Evolutionary conservation across 176 grass and related monocot genomes (phyloP).

Genomic region (Metroxylon sagu): DNA sequence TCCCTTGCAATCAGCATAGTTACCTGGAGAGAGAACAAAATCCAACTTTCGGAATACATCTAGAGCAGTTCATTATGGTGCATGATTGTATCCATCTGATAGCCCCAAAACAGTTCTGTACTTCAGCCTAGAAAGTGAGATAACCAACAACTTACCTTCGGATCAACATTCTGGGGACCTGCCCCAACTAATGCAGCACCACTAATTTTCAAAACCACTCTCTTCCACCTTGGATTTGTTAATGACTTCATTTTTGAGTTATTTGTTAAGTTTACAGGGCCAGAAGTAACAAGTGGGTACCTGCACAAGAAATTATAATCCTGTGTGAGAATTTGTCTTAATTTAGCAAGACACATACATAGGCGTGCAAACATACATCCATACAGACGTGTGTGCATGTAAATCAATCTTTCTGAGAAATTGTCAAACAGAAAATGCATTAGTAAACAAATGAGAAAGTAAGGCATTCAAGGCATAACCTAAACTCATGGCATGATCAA

Average conservation of each 20-base stretch:
- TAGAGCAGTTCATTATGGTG: too few relatives aligned
- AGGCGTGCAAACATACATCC: too few relatives aligned
- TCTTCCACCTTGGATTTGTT: conserved; percentile 71
- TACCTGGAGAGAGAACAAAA: conserved; percentile 33
- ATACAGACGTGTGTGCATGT: too few relatives aligned
- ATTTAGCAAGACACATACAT: too few relatives aligned
- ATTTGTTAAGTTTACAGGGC: conserved; percentile 15
- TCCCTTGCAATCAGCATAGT: conserved; percentile 91
- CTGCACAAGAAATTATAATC: conserved; percentile 23
- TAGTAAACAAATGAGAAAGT: too few relatives aligned
- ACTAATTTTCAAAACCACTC: conserved; percentile 83
- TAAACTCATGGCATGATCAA: too few relatives aligned
- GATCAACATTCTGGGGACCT: conserved; percentile 67
- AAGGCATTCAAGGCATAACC: too few relatives aligned
- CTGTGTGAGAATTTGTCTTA: background rate
- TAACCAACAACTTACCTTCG: conserved; percentile 44
- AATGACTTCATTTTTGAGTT: conserved; percentile 26
- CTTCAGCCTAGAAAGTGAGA: conserved; percentile 1
- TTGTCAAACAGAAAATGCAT: too few relatives aligned
- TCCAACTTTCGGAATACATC: background rate
- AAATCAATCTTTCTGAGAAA: too few relatives aligned
- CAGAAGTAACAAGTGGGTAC: conserved; percentile 31
- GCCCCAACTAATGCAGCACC: conserved; percentile 47
- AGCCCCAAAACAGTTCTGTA: too few relatives aligned
- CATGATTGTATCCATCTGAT: too few relatives aligned